Base-by-base conservation (phyloP, 2,329 filamentous ascomycete genomes). In the Pseudocercospora cruenta region DNA sequence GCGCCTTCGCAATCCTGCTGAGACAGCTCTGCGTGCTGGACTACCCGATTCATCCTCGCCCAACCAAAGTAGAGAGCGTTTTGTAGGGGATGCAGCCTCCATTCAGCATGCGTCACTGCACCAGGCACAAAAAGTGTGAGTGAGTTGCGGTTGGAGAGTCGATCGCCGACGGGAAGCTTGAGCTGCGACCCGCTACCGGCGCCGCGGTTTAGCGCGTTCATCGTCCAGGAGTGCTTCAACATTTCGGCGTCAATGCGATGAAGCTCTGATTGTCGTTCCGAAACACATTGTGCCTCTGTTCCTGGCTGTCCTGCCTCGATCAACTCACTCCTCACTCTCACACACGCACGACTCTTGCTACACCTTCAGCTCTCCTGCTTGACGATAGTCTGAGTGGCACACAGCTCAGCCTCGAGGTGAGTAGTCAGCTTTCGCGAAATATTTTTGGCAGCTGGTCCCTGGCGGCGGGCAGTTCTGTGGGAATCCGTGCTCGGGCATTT, bases 81-180 rank as follows among this genome's bases (percentile, higher is more conserved):
- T 63, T 39, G 22, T 39, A 54, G 36, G 57, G 24, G 22, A 19
- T 51, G 36, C 61, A 60, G 33, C 19, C 16, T 49, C n/a, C 14
- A 24, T 45, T 58, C 47, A 51, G 43, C 60, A 53, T 66, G 61
- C 58, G 58, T 66, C 61, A 64, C 43, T 39, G 26, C 19, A 36
- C 60, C 60, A 53, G 49, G 21, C 12, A 26, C 49, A 47, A 24
- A 43, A 16, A 54, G 14, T 24, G 10, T 19, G 36, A 43, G 24
- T 24, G 54, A 61, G 59, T 58, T 66, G 64, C 60, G 64, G 64
- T 58, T 60, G 64, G 58, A 60, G 28, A 49, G 60, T 51, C 43
- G 67, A 67, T 62, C 64, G 61, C 58, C 62, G 64, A 58, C 58
- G 61, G 64, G 67, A 67, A 67, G 64, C 57, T 60, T 60, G 57